Percentiles rank a stretch among this genome's conserved stretches.
Evolutionary conservation across 2,329 filamentous ascomycete genomes (phyloP).

Genomic region (Alternaria rosae): DNA sequence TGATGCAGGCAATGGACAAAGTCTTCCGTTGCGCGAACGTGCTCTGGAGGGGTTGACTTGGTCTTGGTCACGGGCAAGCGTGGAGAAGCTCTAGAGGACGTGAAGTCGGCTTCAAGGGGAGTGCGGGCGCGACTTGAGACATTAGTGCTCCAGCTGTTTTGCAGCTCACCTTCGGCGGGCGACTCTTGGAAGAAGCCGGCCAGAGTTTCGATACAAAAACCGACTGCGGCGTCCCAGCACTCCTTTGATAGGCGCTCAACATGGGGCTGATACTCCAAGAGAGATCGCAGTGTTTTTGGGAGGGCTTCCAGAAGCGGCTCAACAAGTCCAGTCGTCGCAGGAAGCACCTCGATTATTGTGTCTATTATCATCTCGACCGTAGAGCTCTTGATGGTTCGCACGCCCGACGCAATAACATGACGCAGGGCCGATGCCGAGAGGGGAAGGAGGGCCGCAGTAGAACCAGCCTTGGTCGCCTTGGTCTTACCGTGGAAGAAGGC

Average conservation of each 20-base stretch:
- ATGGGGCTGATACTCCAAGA: constrained; percentile 78
- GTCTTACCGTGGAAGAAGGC: constrained; percentile 62
- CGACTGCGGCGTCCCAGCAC: constrained; percentile 72
- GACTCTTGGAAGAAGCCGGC: constrained; percentile 32
- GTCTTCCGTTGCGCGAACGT: constrained; percentile 41
- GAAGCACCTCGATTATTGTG: constrained; percentile 80
- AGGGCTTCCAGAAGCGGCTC: constrained; percentile 78
- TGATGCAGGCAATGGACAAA: constrained; percentile 69
- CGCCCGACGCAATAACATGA: constrained; percentile 72
- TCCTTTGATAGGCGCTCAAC: constrained; percentile 77
- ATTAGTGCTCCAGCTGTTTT: constrained; percentile 40
- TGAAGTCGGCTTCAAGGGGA: constrained; percentile 38
- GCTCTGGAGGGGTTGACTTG: constrained; percentile 30
- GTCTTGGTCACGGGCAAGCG: constrained; percentile 28
- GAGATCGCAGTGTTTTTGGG: constrained; percentile 72
- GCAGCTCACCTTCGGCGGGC: constrained; percentile 27
- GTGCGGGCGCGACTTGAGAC: constrained; percentile 42
- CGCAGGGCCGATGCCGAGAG: constrained; percentile 76
- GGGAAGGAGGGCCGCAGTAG: constrained; percentile 62
- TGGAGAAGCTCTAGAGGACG: constrained; percentile 33
- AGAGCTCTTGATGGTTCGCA: constrained; percentile 73
- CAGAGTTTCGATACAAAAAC: constrained; percentile 75
- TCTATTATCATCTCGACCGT: constrained; percentile 81
- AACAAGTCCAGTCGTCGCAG: constrained; percentile 69
- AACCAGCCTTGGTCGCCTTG: constrained; percentile 35